Evolutionary conservation across 2,329 filamentous ascomycete genomes (phyloP).

Genomic region (Microcyclospora pomicola): DNA sequence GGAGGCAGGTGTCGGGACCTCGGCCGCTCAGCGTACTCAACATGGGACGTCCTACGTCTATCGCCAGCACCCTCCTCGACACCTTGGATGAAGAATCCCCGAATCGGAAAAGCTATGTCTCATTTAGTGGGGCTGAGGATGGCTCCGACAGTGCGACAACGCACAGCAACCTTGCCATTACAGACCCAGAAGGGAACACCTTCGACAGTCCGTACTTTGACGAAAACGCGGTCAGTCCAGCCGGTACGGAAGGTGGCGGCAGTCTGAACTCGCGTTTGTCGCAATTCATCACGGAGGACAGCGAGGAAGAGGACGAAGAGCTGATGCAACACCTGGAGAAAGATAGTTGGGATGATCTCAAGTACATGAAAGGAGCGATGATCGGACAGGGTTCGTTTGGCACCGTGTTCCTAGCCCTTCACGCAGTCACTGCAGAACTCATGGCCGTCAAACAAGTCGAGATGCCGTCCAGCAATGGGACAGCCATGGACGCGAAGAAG

Average conservation of each 20-base stretch:
- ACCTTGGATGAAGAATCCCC: slow-evolving; percentile 84
- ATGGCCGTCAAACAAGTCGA: slow-evolving; percentile 98
- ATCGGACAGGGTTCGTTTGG: slow-evolving; percentile 97
- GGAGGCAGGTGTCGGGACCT: slow-evolving; percentile 33
- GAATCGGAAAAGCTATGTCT: slow-evolving; percentile 93
- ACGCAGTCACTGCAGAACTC: slow-evolving; percentile 90
- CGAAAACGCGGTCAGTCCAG: slow-evolving; percentile 50
- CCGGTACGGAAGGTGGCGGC: slow-evolving; percentile 44
- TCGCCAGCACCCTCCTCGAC: slow-evolving; percentile 77
- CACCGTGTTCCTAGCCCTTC: slow-evolving; percentile 84
- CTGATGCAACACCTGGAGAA: slow-evolving; percentile 79
- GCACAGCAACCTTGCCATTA: slow-evolving; percentile 54
- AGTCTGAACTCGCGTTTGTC: slow-evolving; percentile 73
- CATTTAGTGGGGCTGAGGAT: slow-evolving; percentile 54
- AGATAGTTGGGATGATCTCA: slow-evolving; percentile 90
- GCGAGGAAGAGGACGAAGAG: slow-evolving; percentile 81
- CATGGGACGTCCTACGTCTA: slow-evolving; percentile 55
- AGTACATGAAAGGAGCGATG: slow-evolving; percentile 98
- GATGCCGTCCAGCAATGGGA: slow-evolving; percentile 64
- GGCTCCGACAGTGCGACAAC: slow-evolving; percentile 51
- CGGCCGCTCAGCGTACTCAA: slow-evolving; percentile 48
- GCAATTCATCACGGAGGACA: slow-evolving; percentile 75
- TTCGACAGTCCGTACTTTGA: slow-evolving; percentile 72
- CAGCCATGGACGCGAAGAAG: slow-evolving; percentile 74
- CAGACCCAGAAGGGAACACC: slow-evolving; percentile 60